Base-by-base conservation (phyloP, 805 yeast genomes). In the Kurtzmaniella cleridarum region DNA sequence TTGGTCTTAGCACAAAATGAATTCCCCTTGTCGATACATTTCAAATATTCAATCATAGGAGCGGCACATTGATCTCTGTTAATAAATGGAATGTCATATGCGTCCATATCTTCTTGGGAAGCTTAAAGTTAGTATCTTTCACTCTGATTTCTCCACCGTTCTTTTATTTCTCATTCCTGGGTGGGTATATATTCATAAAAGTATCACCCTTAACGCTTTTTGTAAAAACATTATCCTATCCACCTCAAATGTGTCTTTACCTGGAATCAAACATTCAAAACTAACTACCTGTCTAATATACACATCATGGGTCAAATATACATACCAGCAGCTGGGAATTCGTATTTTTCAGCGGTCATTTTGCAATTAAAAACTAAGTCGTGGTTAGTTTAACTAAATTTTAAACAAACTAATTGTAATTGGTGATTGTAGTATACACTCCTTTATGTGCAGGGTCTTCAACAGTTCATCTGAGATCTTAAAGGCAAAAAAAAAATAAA, bases 31-130 rank as follows among this genome's bases (percentile, higher is more conserved):
- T 61, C 64, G 37, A 68, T 62, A 47, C 73, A 68, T 44, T 66
- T 59, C 51, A 62, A 67, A 54, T 68, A 67, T 38, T 58, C 51
- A 41, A 68, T 67, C 46, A 64, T 58, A 44, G 59, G 70, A 31
- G 67, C 60, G 27, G 73, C 73, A 54, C 73, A 68, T 36, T 57
- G 59, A 51, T 68, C 73, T 60, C 73, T 64, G 54, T 68, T 52
- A 42, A 64, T 47, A 49, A 66, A 67, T 7, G 73, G 73, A 24
- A 68, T 70, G 36, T 65, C 56, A 41, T 59, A 51, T 23, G 55
- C 66, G 44, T 68, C 73, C 54, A 68, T 56, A 42, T 66, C 71
- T 41, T 57, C 43, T 47, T 59, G 54, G n/a, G 57, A 44, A 23
- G 54, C 54, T 49, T 33, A 32, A 35, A 39, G 29, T 29, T 36